Base-by-base conservation (phyloP, 2,329 filamentous ascomycete genomes). In the Clonostachys byssicola region DNA sequence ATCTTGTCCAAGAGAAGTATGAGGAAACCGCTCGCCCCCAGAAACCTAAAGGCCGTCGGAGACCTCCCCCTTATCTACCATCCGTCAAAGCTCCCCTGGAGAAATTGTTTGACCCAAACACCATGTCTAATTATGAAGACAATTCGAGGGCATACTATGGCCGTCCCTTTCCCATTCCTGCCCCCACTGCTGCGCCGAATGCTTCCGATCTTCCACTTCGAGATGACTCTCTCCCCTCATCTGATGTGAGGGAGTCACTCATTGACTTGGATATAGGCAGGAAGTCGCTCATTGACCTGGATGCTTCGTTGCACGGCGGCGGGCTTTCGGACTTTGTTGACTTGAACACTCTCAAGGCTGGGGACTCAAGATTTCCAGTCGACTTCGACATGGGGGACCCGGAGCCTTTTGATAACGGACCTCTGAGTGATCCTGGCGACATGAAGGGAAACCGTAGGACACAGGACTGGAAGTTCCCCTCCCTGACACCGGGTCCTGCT, bases 81-180 rank as follows among this genome's bases (percentile, higher is more conserved):
- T 76, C 77, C 1, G 66, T 81, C 51, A 79, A 76, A 52, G 80
- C 72, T 10, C 82, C 82, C 0, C 62, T 86, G 5, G 81, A 85
- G 53, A 85, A 83, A 51, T 68, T 86, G 0, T 86, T 86, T 56
- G 82, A 86, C 49, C 81, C 81, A 6, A 81, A 85, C 57, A 85
- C 82, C 1, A 75, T 82, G 34, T 80, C 80, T 3, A 82, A 75
- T 50, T 86, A 86, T 51, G 75, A 82, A 20, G 81, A 85, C 49
- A 85, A 85, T 51, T 81, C 80, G 16, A 70, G 78, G 33, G 70
- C 70, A 39, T 83, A 85, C 55, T 86, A 86, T 54, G 77, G 78
- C 16, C 68, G 65, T 34, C 64, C 63, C 0, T 66, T 73, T 23
- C 67, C 68, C 3, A n/a, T 39, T 12, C 36, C 36, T n/a, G 12